Percentiles rank a stretch among this genome's conserved stretches.
Evolutionary conservation across 306 rosid genomes (phyloP).

Genomic region (Dryas alaskensis): DNA sequence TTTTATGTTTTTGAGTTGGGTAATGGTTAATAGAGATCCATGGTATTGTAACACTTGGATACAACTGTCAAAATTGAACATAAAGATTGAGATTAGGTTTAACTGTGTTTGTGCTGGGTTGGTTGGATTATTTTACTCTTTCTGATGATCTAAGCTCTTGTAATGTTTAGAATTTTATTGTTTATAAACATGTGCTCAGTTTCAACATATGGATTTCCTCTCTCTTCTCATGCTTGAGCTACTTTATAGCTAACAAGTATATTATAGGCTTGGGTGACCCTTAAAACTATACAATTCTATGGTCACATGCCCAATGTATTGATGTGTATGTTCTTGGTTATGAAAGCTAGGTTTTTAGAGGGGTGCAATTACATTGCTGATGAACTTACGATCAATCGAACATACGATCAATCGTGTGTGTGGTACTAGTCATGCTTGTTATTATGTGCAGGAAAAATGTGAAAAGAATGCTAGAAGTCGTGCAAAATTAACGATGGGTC

Average conservation of each 20-base stretch:
- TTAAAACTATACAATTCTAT: background rate
- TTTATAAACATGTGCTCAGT: background rate
- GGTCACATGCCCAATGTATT: constrained; percentile 14
- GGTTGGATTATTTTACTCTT: too few species aligned
- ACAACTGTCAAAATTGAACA: too few species aligned
- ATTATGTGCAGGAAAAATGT: too few species aligned
- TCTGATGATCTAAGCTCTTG: background rate
- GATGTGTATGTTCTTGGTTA: constrained; percentile 29
- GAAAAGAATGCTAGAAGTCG: too few species aligned
- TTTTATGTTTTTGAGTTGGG: too few species aligned
- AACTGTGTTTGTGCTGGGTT: too few species aligned
- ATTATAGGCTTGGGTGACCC: background rate
- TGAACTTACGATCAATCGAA: constrained; percentile 45
- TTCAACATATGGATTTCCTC: background rate
- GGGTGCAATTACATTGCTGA: constrained; percentile 96
- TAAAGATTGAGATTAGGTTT: too few species aligned
- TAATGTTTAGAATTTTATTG: background rate
- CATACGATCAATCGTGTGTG: constrained; percentile 25
- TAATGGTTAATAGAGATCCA: too few species aligned
- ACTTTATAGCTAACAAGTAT: constrained; percentile 3
- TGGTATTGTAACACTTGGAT: too few species aligned
- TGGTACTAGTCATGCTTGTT: too few species aligned
- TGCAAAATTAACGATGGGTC: too few species aligned
- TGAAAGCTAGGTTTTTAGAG: constrained; percentile 86
- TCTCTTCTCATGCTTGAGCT: constrained; percentile 5